phyloP scores from a whole-genome alignment of 2,329 filamentous ascomycete species.

The Pseudogymnoascus sp. region DNA sequence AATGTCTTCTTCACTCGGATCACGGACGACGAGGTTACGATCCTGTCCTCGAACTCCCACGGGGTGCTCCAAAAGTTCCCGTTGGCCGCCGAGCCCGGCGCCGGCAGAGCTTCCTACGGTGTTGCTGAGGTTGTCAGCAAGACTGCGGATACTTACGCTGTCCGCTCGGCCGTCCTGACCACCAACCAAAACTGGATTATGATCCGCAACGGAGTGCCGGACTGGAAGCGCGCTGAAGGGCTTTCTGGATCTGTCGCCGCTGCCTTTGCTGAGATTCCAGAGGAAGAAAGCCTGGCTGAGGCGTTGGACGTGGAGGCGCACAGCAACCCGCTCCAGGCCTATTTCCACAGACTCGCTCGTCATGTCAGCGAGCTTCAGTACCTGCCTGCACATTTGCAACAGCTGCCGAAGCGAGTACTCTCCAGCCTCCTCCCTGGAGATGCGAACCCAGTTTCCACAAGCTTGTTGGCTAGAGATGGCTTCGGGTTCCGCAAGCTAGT shows the following conservation, averaged over 20 bases:
- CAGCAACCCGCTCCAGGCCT: conserved; percentile 71
- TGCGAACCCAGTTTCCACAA: conserved; percentile 35
- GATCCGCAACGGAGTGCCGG: conserved; percentile 69
- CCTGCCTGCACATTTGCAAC: conserved; percentile 64
- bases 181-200: conserved; percentile 70
- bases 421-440: conserved; percentile 51
- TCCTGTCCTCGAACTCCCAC: conserved; percentile 70
- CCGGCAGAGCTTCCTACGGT: conserved; percentile 51
- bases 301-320: conserved; percentile 82
- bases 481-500: conserved; percentile 88
- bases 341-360: conserved; percentile 75
- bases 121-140: conserved; percentile 78
- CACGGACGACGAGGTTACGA: conserved; percentile 62
- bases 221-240: conserved; percentile 77
- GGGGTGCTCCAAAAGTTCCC: conserved; percentile 70
- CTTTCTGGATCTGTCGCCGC: conserved; percentile 73
- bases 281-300: conserved; percentile 65
- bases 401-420: conserved; percentile 60
- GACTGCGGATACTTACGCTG: conserved; percentile 58
- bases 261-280: conserved; percentile 69
- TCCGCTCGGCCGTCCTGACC: conserved; percentile 65
- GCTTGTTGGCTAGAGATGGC: conserved; percentile 54
- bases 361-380: conserved; percentile 71
- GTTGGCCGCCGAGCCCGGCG: conserved; percentile 37
- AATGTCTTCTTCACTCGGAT: conserved; percentile 87